A percentile compares a stretch with the other conserved stretches of the same genome.
Evolutionary conservation across 2,329 filamentous ascomycete species (phyloP).

Genomic region (Neofusicoccum ribis): DNA sequence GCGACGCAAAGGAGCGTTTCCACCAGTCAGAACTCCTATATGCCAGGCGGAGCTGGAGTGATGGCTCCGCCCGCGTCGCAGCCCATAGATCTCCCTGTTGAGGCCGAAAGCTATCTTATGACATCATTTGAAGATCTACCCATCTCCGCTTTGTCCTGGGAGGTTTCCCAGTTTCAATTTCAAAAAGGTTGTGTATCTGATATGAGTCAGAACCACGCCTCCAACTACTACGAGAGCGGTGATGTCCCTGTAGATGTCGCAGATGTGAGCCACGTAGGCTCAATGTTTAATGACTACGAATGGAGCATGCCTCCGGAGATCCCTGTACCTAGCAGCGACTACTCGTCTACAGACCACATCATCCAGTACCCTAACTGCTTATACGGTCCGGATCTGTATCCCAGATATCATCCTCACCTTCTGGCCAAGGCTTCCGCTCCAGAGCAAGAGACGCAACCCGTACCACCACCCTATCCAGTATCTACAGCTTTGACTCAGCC

Average conservation of each 20-base stretch:
- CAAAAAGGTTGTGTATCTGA: neutral
- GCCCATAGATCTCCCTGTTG: neutral
- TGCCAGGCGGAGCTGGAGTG: neutral
- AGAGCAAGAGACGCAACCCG: constrained; percentile 24
- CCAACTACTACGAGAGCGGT: neutral
- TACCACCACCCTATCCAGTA: constrained; percentile 29
- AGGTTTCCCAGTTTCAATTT: constrained; percentile 16
- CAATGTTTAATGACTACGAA: constrained; percentile 3
- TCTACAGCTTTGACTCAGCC: constrained; percentile 33
- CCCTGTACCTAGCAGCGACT: constrained; percentile 34
- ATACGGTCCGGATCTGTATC: constrained; percentile 18
- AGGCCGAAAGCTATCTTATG: neutral
- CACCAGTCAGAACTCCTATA: constrained; percentile 27
- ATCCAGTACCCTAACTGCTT: constrained; percentile 16
- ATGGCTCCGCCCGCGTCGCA: neutral
- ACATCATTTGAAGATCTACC: neutral
- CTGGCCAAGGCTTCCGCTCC: constrained; percentile 38
- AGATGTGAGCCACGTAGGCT: neutral
- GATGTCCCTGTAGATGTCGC: neutral
- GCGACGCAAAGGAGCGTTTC: constrained; percentile 24
- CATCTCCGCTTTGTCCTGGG: constrained; percentile 8
- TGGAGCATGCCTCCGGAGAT: constrained; percentile 16
- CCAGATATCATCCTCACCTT: constrained; percentile 32
- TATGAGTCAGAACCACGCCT: neutral
- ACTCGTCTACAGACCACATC: constrained; percentile 29